Evolutionary conservation across 768 basidiomycete species (phyloP).

Genomic region (Mycena epipterygia): DNA sequence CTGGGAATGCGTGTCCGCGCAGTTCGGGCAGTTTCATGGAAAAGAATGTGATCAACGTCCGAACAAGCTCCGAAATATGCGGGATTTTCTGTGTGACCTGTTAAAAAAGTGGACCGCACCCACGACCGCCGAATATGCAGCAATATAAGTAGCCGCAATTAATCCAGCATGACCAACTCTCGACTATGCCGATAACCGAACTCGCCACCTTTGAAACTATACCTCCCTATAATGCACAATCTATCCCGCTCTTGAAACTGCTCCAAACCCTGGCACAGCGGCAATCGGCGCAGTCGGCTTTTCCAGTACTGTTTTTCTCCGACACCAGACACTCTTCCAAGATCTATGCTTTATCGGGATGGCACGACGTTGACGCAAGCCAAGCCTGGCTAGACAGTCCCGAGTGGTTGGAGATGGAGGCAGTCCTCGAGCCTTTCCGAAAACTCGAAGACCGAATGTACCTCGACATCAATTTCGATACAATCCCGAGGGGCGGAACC

Average conservation of each 20-base stretch:
- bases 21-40: no score
- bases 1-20: no score
- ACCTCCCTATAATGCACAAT: slow-evolving; percentile 41
- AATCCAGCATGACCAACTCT: slow-evolving; percentile 23
- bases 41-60: no score
- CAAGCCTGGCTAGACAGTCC: slow-evolving; percentile 57
- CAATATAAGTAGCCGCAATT: background rate
- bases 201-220: slow-evolving; percentile 53
- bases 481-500: slow-evolving; percentile 34
- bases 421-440: slow-evolving; percentile 45
- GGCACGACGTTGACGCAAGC: slow-evolving; percentile 57
- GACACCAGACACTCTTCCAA: slow-evolving; percentile 38
- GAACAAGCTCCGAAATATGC: no score
- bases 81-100: background rate
- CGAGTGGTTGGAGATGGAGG: slow-evolving; percentile 54
- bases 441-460: slow-evolving; percentile 54
- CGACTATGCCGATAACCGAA: slow-evolving; percentile 58
- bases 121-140: background rate
- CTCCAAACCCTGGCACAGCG: slow-evolving; percentile 47
- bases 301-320: slow-evolving; percentile 57
- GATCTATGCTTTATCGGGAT: slow-evolving; percentile 60
- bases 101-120: no score
- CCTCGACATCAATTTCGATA: slow-evolving; percentile 53
- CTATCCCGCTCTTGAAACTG: slow-evolving; percentile 46
- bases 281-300: slow-evolving; percentile 58